Percentiles rank a stretch among this genome's conserved stretches.
Evolutionary conservation across 352 stramenopile genomes (phyloP).

Genomic region (Achlya hypogyna): DNA sequence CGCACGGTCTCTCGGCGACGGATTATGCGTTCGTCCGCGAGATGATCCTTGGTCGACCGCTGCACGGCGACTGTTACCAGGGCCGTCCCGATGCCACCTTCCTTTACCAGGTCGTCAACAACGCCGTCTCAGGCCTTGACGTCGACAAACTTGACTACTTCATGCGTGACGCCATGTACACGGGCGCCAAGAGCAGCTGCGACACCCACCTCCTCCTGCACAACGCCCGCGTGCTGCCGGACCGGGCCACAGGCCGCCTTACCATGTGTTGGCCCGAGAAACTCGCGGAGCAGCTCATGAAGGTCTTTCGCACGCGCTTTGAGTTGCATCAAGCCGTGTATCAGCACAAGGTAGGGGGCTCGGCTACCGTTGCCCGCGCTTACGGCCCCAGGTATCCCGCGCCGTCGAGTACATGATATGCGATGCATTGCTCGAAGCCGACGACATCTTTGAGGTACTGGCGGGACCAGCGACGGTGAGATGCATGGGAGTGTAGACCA

Average conservation of each 20-base stretch:
- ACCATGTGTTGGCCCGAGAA: slow-evolving; percentile 85
- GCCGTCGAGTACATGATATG: slow-evolving; percentile 86
- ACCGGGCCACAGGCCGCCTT: slow-evolving; percentile 33
- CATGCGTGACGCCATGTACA: slow-evolving; percentile 68
- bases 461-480: background rate
- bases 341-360: slow-evolving; percentile 58
- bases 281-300: slow-evolving; percentile 74
- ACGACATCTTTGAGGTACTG: slow-evolving; percentile 22
- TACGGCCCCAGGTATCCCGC: slow-evolving; percentile 20
- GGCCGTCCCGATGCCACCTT: slow-evolving; percentile 49
- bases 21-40: slow-evolving; percentile 75
- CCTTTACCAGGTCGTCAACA: slow-evolving; percentile 87
- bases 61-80: slow-evolving; percentile 28
- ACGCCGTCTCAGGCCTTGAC: slow-evolving; percentile 74
- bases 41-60: slow-evolving; percentile 54
- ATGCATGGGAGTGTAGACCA: slow-evolving; percentile 36
- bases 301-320: slow-evolving; percentile 80
- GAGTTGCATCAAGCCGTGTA: slow-evolving; percentile 84
- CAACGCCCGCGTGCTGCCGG: slow-evolving; percentile 57
- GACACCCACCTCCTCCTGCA: slow-evolving; percentile 67
- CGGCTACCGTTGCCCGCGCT: background rate
- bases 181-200: slow-evolving; percentile 63
- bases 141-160: slow-evolving; percentile 90
- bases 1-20: slow-evolving; percentile 34
- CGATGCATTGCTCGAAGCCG: slow-evolving; percentile 61